Percentiles rank a stretch among this genome's conserved stretches.
Conservation (phyloP, 2,329 filamentous ascomycete species). For the Berkeleyomyces basicola region DNA sequence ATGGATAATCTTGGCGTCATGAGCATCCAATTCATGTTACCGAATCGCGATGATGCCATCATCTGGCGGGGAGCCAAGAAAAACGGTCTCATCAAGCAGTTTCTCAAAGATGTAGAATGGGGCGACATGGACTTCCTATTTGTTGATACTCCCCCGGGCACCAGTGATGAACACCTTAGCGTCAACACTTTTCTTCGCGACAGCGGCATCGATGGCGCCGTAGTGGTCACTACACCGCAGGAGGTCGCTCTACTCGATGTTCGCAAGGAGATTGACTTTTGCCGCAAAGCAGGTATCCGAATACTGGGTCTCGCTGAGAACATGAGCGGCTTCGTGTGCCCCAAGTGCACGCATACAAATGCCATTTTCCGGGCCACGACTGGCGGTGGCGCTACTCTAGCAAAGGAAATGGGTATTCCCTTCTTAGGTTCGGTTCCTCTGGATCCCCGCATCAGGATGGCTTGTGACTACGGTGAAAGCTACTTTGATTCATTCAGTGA, state of each 20-base stretch:
- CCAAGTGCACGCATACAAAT: constrained; percentile 64
- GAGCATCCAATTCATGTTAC: constrained; percentile 97
- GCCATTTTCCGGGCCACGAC: constrained; percentile 88
- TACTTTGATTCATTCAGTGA: constrained; percentile 91
- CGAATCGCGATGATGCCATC: constrained; percentile 80
- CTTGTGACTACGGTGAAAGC: constrained; percentile 93
- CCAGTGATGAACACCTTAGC: constrained; percentile 84
- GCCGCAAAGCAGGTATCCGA: constrained; percentile 77
- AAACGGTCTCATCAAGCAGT: constrained; percentile 95
- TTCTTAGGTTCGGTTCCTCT: constrained; percentile 83
- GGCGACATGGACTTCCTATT: constrained; percentile 84
- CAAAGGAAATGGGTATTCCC: constrained; percentile 71
- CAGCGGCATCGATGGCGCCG: constrained; percentile 80
- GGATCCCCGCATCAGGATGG: constrained; percentile 88
- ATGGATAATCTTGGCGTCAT: constrained; percentile 87
- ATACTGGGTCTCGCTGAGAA: constrained; percentile 90
- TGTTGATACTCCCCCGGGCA: constrained; percentile 90
- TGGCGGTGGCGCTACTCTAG: constrained; percentile 65
- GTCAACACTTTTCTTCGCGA: constrained; percentile 87
- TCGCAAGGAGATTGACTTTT: constrained; percentile 95
- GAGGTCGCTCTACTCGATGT: constrained; percentile 88
- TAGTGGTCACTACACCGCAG: constrained; percentile 87
- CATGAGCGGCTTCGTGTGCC: constrained; percentile 94
- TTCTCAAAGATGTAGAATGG: constrained; percentile 96
- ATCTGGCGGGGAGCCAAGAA: constrained; percentile 98